Conservation (phyloP, 106 monocot genomes). For the Cymbidium sinense region DNA sequence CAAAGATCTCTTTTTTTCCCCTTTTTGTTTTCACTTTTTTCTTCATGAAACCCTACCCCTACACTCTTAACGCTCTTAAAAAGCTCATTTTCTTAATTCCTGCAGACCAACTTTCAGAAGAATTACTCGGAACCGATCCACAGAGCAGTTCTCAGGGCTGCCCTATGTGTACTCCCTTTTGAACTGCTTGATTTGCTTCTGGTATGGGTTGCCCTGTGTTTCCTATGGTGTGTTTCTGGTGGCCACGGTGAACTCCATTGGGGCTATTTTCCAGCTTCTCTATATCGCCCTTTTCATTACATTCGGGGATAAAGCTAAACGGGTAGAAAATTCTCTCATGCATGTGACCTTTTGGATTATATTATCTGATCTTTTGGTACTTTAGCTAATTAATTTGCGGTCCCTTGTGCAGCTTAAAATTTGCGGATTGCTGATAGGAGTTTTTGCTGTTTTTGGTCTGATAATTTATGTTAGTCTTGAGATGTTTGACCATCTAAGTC, state of each 20-base stretch:
- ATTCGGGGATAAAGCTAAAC: conserved; percentile 38
- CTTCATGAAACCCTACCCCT: background rate
- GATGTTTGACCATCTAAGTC: conserved; percentile 31
- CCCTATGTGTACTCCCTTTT: conserved; percentile 20
- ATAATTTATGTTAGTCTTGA: conserved; percentile 52
- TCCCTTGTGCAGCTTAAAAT: conserved; percentile 59
- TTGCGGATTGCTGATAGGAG: conserved; percentile 41
- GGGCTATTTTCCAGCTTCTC: conserved; percentile 69
- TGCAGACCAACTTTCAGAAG: conserved; percentile 66
- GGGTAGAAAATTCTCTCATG: conserved; percentile 24
- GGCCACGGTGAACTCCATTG: conserved; percentile 82
- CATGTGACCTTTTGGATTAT: background rate
- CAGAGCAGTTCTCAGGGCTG: conserved; percentile 64
- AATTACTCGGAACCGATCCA: conserved; percentile 63
- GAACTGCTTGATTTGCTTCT: conserved; percentile 68
- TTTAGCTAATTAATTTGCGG: background rate
- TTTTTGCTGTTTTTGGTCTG: conserved; percentile 42
- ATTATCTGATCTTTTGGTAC: background rate
- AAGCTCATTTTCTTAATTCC: background rate
- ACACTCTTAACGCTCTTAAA: background rate
- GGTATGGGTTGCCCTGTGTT: conserved; percentile 86
- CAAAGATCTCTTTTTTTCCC: background rate
- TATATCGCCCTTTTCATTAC: conserved; percentile 65
- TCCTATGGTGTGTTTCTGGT: conserved; percentile 71
- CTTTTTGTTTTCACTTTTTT: background rate